Conservation (phyloP, 352 stramenopile species). For the Phytophthora macrochlamydospora region DNA sequence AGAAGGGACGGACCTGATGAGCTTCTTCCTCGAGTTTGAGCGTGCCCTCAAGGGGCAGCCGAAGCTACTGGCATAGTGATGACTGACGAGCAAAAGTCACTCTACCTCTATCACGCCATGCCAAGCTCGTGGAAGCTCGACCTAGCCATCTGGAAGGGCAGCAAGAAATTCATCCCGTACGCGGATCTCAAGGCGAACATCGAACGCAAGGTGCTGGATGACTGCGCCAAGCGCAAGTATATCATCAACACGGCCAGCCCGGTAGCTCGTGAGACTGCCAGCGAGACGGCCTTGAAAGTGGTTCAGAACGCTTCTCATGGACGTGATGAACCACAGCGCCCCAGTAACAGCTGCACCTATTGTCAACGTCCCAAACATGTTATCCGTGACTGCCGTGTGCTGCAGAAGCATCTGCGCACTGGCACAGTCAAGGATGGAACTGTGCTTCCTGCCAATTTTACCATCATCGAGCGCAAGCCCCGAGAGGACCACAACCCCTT, state of each 20-base stretch:
- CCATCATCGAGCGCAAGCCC: neutral
- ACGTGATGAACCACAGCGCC: neutral
- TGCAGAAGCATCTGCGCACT: slow-evolving; percentile 1
- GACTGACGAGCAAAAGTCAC: slow-evolving; percentile 3
- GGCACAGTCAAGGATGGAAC: slow-evolving; percentile 3
- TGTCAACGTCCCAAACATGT: neutral
- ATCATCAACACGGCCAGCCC: neutral
- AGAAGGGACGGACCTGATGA: neutral
- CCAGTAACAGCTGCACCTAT: neutral
- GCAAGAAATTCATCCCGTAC: slow-evolving; percentile 23
- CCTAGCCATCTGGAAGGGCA: slow-evolving; percentile 51
- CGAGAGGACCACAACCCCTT: neutral
- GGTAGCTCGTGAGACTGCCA: neutral
- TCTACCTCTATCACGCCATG: slow-evolving; percentile 15
- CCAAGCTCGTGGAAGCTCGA: slow-evolving; percentile 11
- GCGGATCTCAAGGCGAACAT: neutral
- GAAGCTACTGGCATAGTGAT: slow-evolving; percentile 8
- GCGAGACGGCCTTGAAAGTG: neutral
- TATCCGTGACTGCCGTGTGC: slow-evolving; percentile 25
- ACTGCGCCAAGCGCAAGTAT: neutral
- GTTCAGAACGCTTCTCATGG: neutral
- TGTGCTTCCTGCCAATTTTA: slow-evolving; percentile 3
- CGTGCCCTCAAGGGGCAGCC: slow-evolving; percentile 6
- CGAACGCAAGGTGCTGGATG: neutral
- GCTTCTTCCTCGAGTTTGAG: slow-evolving; percentile 13